Evolutionary conservation across 2,329 filamentous ascomycete species (phyloP), one percentile per base, ranked within the genome.

Genomic region (Colletotrichum gloeosporioides): DNA sequence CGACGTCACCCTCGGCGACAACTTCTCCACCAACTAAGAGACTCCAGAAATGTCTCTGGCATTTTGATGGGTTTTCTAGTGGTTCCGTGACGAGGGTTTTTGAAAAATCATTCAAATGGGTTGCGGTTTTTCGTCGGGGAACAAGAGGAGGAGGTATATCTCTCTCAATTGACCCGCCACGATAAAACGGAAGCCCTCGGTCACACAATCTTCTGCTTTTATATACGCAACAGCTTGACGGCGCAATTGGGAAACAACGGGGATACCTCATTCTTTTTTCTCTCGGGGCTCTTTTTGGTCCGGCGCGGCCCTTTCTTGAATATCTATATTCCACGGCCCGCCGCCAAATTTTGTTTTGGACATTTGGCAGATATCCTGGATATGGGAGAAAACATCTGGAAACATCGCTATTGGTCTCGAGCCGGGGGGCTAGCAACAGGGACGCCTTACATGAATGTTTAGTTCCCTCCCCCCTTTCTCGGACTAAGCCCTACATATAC

Each of bases 1-100:
- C 9, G 68, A 74, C 6, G 80, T 85, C 78, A 81, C 78, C 39
- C 80, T 87, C 62, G 83, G 81, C 78, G 83, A 83, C 80, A 65
- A 76, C 22, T 76, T 76, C 29, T 29, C 29, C 61, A 31, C 34
- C 36, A 4, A 25, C 12, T 75, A 71, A 71, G 22, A n/a, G 65
- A 32, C 25, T 32, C 39, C 8, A 44, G 5, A 49, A 49, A 49
- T 49, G 39, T 49, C 39, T 12, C 16, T 44, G 39, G 39, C 39
- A 49, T 49, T 49, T n/a, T 49, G 39, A 49, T n/a, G 18, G 39
- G 39, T 18, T n/a, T 32, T n/a, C 39, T 49, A 49, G 39, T 9
- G 39, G 18, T 49, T 49, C 18, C 18, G 39, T 49, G 39, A 49
- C 39, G 39, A 49, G 39, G 39, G 18, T 49, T n/a, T 49, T 49